Evolutionary conservation across 352 stramenopile species (phyloP).

Genomic region (Phytophthora uliginosa): DNA sequence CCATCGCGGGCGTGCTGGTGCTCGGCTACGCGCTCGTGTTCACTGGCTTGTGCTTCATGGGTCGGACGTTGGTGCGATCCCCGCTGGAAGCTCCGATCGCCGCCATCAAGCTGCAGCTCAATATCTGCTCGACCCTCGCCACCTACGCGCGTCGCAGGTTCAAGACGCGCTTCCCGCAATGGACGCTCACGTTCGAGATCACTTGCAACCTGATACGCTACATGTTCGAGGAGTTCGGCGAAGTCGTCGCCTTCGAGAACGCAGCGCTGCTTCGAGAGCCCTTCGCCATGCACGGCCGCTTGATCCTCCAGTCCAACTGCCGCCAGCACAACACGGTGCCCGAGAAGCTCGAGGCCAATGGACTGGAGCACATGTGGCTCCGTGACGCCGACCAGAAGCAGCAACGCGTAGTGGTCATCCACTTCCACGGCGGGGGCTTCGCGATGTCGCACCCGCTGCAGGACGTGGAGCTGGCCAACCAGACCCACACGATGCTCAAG

Average conservation of each 20-base stretch:
- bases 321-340: conserved; percentile 18
- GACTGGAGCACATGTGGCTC: conserved; percentile 33
- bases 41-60: conserved; percentile 30
- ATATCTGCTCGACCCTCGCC: conserved; percentile 21
- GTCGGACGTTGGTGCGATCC: conserved; percentile 25
- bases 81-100: conserved; percentile 27
- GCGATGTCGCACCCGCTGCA: conserved; percentile 36
- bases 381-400: conserved; percentile 28
- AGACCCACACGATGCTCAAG: conserved; percentile 36
- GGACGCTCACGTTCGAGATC: conserved; percentile 37
- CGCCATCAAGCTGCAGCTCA: conserved; percentile 31
- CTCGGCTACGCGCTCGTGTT: conserved; percentile 24
- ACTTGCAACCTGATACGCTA: conserved; percentile 34
- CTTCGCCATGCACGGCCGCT: conserved; percentile 29
- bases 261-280: conserved; percentile 24
- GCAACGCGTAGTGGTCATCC: conserved; percentile 32
- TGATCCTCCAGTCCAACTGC: conserved; percentile 38
- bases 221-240: conserved; percentile 38
- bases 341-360: conserved; percentile 21
- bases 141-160: conserved; percentile 23
- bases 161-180: conserved; percentile 29
- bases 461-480: conserved; percentile 35
- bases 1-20: not conserved
- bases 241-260: conserved; percentile 38
- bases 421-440: conserved; percentile 35